phyloP scores from a whole-genome alignment of 352 stramenopile genomes.

The Hyaloperonospora arabidopsidis region DNA sequence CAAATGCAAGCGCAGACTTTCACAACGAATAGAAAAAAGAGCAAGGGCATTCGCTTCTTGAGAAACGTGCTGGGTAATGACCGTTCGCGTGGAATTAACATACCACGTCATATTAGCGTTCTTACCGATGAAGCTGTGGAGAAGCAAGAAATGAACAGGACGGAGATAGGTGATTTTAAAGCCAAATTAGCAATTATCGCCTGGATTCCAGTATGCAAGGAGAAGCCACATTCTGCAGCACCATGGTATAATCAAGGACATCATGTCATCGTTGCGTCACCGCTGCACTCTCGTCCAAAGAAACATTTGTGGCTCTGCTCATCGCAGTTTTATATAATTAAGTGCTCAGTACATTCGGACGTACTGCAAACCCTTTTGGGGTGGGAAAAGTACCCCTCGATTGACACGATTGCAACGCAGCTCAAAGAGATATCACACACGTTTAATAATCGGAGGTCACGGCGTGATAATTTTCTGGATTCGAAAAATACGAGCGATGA shows the following conservation, averaged over 20 bases:
- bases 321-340: constrained; percentile 55
- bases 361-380: constrained; percentile 34
- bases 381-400: constrained; percentile 34
- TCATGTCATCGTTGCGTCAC: constrained; percentile 37
- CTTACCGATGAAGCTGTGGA: constrained; percentile 25
- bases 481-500: constrained; percentile 6
- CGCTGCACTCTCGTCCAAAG: constrained; percentile 29
- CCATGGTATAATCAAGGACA: constrained; percentile 37
- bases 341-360: constrained; percentile 34
- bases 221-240: constrained; percentile 26
- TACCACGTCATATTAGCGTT: neutral
- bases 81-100: constrained; percentile 9
- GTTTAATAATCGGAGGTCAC: constrained; percentile 15
- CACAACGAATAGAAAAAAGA: constrained; percentile 38
- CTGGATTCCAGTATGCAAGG: constrained; percentile 50
- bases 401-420: constrained; percentile 41
- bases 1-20: constrained; percentile 20
- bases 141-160: constrained; percentile 25
- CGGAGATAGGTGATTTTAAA: constrained; percentile 60
- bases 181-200: constrained; percentile 44
- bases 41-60: constrained; percentile 47
- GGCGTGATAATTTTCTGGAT: constrained; percentile 1
- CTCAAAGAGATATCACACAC: constrained; percentile 42
- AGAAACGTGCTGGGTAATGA: constrained; percentile 42
- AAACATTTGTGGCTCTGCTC: constrained; percentile 57